Conservation (phyloP, 2,329 filamentous ascomycete species). For the Epichloe scottii region DNA sequence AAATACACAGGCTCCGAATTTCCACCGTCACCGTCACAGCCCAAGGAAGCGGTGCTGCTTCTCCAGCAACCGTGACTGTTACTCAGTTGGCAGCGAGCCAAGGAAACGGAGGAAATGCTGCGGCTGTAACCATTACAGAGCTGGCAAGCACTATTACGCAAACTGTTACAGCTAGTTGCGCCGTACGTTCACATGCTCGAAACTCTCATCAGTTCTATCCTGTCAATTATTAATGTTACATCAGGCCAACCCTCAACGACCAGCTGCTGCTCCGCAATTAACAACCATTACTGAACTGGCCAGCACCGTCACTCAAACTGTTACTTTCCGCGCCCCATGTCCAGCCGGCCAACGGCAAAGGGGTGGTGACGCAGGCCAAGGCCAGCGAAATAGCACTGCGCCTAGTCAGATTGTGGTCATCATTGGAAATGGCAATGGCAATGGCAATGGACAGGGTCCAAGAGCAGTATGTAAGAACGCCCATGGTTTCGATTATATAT, state of each 20-base stretch:
- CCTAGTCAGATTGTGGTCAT: not conserved
- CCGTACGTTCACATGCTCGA: not conserved
- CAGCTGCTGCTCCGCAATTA: not conserved
- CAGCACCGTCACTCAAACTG: no score
- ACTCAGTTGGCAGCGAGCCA: not conserved
- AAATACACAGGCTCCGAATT: not conserved
- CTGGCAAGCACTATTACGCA: conserved; percentile 5
- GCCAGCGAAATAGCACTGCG: not conserved
- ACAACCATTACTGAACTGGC: no score
- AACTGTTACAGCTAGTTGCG: conserved; percentile 4
- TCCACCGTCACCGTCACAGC: not conserved
- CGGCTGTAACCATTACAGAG: conserved; percentile 10
- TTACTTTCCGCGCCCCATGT: no score
- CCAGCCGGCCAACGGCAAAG: no score
- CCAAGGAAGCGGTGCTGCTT: not conserved
- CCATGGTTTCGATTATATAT: not conserved
- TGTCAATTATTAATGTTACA: not conserved
- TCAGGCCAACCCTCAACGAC: not conserved
- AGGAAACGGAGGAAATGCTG: not conserved
- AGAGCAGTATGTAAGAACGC: not conserved
- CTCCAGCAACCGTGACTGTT: not conserved
- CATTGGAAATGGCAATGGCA: not conserved
- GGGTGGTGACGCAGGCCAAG: not conserved
- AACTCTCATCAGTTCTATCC: not conserved
- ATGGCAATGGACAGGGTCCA: not conserved